These are phyloP conservation scores for Entelexis sorbosivorans DNA, from an alignment of 1,139 yeast species.

Conservation along the genomic window DNA sequence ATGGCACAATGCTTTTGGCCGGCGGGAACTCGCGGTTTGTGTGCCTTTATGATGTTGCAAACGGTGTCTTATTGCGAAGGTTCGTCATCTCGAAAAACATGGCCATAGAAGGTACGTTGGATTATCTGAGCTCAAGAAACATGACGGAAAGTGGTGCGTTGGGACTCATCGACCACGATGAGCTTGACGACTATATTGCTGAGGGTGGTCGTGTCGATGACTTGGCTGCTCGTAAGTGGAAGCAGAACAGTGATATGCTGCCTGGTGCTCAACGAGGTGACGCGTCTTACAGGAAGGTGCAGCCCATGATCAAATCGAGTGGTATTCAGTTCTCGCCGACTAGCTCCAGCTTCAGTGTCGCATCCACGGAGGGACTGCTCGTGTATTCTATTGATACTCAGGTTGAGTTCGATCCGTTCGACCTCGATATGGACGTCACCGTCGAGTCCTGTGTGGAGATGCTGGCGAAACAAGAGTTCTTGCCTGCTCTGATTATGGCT, in stretches of 20 bases:
- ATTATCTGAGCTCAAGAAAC: constrained; percentile 62
- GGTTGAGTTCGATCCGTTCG: constrained; percentile 83
- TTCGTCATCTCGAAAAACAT: constrained; percentile 80
- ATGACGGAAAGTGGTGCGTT: constrained; percentile 84
- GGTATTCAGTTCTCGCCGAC: constrained; percentile 80
- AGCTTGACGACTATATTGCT: constrained; percentile 77
- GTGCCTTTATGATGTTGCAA: constrained; percentile 79
- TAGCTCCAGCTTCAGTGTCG: constrained; percentile 83
- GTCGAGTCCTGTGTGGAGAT: constrained; percentile 61
- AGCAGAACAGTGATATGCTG: constrained; percentile 42
- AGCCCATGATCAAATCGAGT: constrained; percentile 74
- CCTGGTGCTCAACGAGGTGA: constrained; percentile 92
- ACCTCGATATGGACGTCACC: constrained; percentile 84
- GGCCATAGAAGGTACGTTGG: constrained; percentile 82
- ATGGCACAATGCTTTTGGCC: constrained; percentile 77
- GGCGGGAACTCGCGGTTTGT: constrained; percentile 90
- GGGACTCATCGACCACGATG: constrained; percentile 71
- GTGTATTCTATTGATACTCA: constrained; percentile 70
- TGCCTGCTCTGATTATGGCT: constrained; percentile 82
- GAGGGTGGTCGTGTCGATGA: constrained; percentile 42
- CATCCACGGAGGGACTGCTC: constrained; percentile 87
- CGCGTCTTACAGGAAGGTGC: constrained; percentile 60
- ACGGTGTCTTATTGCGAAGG: constrained; percentile 72
- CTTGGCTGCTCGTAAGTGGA: constrained; percentile 13
- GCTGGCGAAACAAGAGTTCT: constrained; percentile 48